A percentile compares a stretch with the other conserved stretches of the same genome.
phyloP scores from a whole-genome alignment of 208 protist species.

The Herpetomonas samuelpessoai region DNA sequence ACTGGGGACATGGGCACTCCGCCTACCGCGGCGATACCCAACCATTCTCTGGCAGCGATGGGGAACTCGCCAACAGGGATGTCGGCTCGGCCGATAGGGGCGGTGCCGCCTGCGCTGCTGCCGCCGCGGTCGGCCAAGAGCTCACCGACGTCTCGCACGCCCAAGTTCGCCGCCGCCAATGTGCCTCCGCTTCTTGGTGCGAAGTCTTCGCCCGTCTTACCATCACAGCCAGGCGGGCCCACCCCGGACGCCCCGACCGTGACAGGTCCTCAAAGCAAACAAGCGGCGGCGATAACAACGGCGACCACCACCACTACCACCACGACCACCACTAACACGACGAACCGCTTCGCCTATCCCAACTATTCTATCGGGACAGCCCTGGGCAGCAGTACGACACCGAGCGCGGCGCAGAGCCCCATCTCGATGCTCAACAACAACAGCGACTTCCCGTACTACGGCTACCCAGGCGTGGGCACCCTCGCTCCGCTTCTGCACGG shows the following conservation, averaged over 20 bases:
- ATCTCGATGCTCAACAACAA: conserved; percentile 1
- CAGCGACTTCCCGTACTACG: conserved; percentile 1
- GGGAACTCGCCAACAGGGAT: too few species aligned
- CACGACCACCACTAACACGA: too few species aligned
- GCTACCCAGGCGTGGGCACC: not conserved
- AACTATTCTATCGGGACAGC: too few species aligned
- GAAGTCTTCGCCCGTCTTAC: too few species aligned
- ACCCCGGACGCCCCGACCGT: not conserved
- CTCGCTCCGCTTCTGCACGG: conserved; percentile 8
- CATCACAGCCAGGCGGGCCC: too few species aligned
- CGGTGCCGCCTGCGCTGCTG: too few species aligned
- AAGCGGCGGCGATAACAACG: not conserved
- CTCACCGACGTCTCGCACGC: not conserved
- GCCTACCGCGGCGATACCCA: not conserved
- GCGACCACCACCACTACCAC: not conserved
- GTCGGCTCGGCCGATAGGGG: too few species aligned
- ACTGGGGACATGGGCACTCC: conserved; percentile 7
- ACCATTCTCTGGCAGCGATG: too few species aligned
- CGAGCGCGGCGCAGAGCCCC: not conserved
- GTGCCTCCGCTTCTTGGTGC: too few species aligned
- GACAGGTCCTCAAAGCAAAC: not conserved
- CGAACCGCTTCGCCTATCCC: too few species aligned
- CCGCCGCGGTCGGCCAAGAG: not conserved
- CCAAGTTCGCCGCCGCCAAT: not conserved
- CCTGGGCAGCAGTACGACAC: not conserved